These are phyloP conservation scores for Amaranthus cruentus DNA, from an alignment of 148 eudicot genomes.

Conservation along the genomic window DNA sequence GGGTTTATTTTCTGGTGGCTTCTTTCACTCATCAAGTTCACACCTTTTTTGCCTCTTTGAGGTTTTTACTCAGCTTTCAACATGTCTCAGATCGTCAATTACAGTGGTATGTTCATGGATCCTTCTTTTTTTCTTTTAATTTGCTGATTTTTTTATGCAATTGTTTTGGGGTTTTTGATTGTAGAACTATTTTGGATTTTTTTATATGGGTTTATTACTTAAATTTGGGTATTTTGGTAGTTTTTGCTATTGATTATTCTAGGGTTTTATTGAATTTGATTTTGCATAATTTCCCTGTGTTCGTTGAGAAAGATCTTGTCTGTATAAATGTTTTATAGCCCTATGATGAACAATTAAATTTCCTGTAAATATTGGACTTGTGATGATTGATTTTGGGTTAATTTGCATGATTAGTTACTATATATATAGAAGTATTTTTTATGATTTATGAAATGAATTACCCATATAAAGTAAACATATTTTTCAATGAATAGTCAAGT, in stretches of 20 bases:
- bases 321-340: neutral
- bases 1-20: slow-evolving; percentile 34
- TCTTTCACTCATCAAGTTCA: slow-evolving; percentile 24
- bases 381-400: neutral
- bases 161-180: too few relatives aligned
- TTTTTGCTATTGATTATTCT: too few relatives aligned
- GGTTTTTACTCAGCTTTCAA: slow-evolving; percentile 31
- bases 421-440: too few relatives aligned
- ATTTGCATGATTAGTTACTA: neutral
- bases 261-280: neutral
- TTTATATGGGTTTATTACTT: neutral
- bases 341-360: neutral
- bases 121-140: slow-evolving; percentile 2
- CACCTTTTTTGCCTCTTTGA: slow-evolving; percentile 43
- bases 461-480: neutral
- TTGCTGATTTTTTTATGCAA: neutral
- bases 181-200: too few relatives aligned
- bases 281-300: neutral
- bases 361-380: neutral
- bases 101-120: slow-evolving; percentile 41
- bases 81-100: slow-evolving; percentile 72
- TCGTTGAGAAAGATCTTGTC: neutral
- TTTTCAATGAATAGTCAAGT: neutral
- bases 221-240: neutral
- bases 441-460: neutral